These are phyloP conservation scores for Fusarium nematophilum DNA, from an alignment of 2,329 filamentous ascomycete genomes.

Conservation along the genomic window DNA sequence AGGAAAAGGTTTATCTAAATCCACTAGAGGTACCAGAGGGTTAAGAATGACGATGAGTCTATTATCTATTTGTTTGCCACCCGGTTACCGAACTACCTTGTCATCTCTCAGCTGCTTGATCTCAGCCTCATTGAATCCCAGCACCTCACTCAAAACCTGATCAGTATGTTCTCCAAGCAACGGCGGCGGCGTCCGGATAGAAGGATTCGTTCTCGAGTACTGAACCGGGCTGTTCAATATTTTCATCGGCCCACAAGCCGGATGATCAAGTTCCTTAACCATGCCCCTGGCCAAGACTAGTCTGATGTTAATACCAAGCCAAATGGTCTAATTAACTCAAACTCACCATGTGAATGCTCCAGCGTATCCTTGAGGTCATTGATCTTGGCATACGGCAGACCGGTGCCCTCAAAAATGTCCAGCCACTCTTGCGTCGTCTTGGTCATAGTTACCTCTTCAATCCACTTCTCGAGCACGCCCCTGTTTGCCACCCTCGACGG, in stretches of 20 bases:
- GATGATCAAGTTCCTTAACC: constrained; percentile 87
- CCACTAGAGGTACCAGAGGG: too few relatives aligned
- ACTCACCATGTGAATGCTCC: constrained; percentile 80
- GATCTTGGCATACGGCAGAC: constrained; percentile 90
- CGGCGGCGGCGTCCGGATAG: constrained; percentile 81
- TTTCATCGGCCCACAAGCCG: constrained; percentile 82
- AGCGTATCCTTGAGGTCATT: constrained; percentile 90
- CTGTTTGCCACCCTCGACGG: constrained; percentile 74
- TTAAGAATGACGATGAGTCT: too few relatives aligned
- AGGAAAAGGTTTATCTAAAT: too few relatives aligned
- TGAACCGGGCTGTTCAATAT: constrained; percentile 94
- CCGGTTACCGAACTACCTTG: too few relatives aligned
- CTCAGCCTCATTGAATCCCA: not conserved
- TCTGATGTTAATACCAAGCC: not conserved
- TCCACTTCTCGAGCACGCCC: constrained; percentile 77
- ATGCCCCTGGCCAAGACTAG: constrained; percentile 74
- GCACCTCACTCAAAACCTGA: constrained; percentile 67
- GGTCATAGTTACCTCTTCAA: constrained; percentile 77
- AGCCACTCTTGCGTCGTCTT: constrained; percentile 91
- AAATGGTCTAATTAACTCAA: rapidly evolving
- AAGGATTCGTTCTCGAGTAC: constrained; percentile 82
- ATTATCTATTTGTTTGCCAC: too few relatives aligned
- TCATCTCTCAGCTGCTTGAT: not conserved
- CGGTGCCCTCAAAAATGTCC: constrained; percentile 81
- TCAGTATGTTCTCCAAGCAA: constrained; percentile 87